These are phyloP conservation scores for Haplosporangium sp. DNA, from an alignment of 371 early-diverging fungal genomes.

Conservation along the genomic window DNA sequence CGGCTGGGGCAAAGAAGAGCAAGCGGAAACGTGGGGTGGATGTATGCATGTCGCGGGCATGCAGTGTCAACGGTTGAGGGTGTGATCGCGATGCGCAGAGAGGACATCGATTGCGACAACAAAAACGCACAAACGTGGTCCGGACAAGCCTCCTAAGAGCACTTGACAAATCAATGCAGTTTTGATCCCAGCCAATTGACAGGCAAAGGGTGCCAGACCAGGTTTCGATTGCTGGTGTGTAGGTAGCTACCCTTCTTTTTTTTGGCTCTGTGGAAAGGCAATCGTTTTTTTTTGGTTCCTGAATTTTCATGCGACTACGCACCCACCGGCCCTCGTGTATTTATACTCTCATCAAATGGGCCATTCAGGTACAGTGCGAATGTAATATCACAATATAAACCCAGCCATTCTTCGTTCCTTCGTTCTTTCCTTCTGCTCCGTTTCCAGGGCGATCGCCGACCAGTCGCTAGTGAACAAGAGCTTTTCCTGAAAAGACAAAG, in stretches of 20 bases:
- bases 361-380: too few relatives aligned
- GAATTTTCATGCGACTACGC: too few relatives aligned
- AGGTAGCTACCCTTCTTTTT: background rate
- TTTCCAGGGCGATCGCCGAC: background rate
- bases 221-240: background rate
- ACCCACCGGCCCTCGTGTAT: too few relatives aligned
- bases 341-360: too few relatives aligned
- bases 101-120: background rate
- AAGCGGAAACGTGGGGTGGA: too few relatives aligned
- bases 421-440: slow-evolving; percentile 4
- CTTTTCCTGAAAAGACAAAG: slow-evolving; percentile 1
- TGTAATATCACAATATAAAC: too few relatives aligned
- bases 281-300: background rate
- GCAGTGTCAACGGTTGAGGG: too few relatives aligned
- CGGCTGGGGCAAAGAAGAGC: too few relatives aligned
- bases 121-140: background rate
- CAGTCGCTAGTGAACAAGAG: slow-evolving; percentile 10
- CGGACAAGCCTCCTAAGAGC: background rate
- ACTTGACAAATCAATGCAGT: background rate
- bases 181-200: slow-evolving; percentile 2
- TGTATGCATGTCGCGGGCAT: too few relatives aligned
- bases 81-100: background rate
- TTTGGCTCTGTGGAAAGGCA: too few relatives aligned
- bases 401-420: slow-evolving; percentile 2
- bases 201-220: background rate